Evolutionary conservation across 805 yeast genomes (phyloP).

Genomic region (Candida maris): DNA sequence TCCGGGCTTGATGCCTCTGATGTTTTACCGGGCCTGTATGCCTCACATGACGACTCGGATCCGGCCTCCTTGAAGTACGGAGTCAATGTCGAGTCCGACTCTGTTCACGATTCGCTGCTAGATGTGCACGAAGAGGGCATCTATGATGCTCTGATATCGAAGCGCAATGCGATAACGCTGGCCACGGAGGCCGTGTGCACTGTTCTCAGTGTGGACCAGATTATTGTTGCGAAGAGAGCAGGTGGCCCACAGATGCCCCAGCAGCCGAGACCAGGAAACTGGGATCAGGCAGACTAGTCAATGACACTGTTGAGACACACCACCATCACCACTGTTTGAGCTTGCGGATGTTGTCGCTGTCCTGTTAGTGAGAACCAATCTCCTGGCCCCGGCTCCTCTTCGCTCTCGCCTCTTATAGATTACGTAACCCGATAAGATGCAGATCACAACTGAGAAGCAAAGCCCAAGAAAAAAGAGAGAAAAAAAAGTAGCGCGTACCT

Average conservation of each 20-base stretch:
- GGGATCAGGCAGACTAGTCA: slow-evolving; percentile 95
- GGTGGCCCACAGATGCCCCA: slow-evolving; percentile 94
- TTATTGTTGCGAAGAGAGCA: slow-evolving; percentile 97
- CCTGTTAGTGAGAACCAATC: no score
- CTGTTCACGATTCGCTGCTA: slow-evolving; percentile 55
- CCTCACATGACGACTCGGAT: slow-evolving; percentile 67
- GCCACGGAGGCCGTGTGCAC: slow-evolving; percentile 96
- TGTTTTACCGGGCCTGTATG: slow-evolving; percentile 82
- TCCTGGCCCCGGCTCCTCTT: no score
- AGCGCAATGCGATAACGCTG: slow-evolving; percentile 81
- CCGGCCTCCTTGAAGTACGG: slow-evolving; percentile 42
- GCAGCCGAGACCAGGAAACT: slow-evolving; percentile 85
- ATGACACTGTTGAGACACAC: no score
- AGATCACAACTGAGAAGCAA: no score
- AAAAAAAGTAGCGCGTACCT: no score
- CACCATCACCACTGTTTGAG: no score
- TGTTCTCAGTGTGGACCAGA: slow-evolving; percentile 89
- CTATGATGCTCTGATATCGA: slow-evolving; percentile 74
- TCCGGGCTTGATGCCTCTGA: slow-evolving; percentile 90
- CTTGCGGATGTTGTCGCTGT: no score
- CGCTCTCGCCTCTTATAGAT: no score
- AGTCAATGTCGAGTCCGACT: slow-evolving; percentile 77
- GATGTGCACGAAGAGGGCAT: slow-evolving; percentile 70
- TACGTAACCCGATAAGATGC: no score
- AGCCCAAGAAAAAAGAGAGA: no score